Evolutionary conservation across 108 stramenopile species (phyloP).

Genomic region (Chaetoceros tenuissimus): DNA sequence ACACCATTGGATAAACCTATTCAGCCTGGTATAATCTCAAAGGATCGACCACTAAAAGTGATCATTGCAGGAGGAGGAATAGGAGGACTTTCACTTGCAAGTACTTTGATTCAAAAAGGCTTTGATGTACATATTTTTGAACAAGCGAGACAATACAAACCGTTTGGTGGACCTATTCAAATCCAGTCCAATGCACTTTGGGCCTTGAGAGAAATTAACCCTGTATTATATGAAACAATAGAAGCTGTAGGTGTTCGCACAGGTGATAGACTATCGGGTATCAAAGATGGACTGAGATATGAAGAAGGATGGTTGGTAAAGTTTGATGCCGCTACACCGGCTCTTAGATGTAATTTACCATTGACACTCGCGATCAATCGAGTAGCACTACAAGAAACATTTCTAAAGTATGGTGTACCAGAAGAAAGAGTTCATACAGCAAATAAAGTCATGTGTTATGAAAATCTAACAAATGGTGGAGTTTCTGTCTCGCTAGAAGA

Average conservation of each 20-base stretch:
- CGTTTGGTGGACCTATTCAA: conserved; percentile 8
- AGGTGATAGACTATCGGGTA: conserved; percentile 9
- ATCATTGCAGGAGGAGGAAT: conserved; percentile 5
- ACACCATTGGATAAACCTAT: conserved; percentile 3
- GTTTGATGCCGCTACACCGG: conserved; percentile 9
- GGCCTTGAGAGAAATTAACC: not conserved
- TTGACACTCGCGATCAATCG: conserved; percentile 7
- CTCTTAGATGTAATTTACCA: not conserved
- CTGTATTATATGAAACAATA: not conserved
- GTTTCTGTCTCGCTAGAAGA: no score
- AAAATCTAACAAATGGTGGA: no score
- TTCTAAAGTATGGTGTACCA: conserved; percentile 7
- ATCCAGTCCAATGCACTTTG: conserved; percentile 5
- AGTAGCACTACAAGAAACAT: conserved; percentile 7
- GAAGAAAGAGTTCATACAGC: conserved; percentile 5
- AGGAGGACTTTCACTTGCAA: conserved; percentile 2
- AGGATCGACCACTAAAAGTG: conserved; percentile 3
- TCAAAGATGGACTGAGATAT: conserved; percentile 5
- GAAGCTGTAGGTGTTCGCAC: not conserved
- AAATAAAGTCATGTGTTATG: not conserved
- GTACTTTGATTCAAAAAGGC: not conserved
- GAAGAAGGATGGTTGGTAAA: conserved; percentile 9
- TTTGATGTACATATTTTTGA: conserved; percentile 7
- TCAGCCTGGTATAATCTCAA: no score
- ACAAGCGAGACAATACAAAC: conserved; percentile 4